A percentile compares a stretch with the other conserved stretches of the same genome.
phyloP scores from a whole-genome alignment of 805 yeast species.

The Diddensiella caesifluorescens region DNA sequence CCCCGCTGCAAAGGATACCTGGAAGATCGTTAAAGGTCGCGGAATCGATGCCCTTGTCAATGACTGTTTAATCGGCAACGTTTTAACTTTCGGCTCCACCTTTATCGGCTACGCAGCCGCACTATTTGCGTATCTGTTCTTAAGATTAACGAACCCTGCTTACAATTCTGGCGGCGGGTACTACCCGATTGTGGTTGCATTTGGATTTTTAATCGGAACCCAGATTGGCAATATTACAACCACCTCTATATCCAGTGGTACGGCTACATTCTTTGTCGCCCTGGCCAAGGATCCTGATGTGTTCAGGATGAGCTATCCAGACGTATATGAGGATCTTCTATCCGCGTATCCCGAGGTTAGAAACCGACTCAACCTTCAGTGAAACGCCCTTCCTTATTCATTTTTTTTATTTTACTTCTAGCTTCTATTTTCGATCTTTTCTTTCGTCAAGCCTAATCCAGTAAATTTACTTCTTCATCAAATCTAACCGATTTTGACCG shows the following conservation, averaged over 20 bases:
- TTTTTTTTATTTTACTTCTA: neutral
- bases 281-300: conserved; percentile 81
- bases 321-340: conserved; percentile 57
- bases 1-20: conserved; percentile 73
- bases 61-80: conserved; percentile 75
- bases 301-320: conserved; percentile 67
- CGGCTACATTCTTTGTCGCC: conserved; percentile 77
- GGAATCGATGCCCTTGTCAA: conserved; percentile 82
- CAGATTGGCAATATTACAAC: conserved; percentile 71
- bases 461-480: conserved; percentile 7
- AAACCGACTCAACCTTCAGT: conserved; percentile 38
- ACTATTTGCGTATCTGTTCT: conserved; percentile 57
- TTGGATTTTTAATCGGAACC: conserved; percentile 63
- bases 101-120: conserved; percentile 66
- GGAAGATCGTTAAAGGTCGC: conserved; percentile 67
- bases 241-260: conserved; percentile 74
- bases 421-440: neutral
- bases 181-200: conserved; percentile 71
- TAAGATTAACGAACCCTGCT: conserved; percentile 61
- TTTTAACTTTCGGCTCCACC: conserved; percentile 69
- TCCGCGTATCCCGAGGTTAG: conserved; percentile 64
- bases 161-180: conserved; percentile 56
- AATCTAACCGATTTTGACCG: conserved; percentile 25
- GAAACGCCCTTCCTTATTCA: neutral
- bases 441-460: neutral